Base-by-base conservation (phyloP, 2,329 filamentous ascomycete genomes). In the Arthroderma sp. region DNA sequence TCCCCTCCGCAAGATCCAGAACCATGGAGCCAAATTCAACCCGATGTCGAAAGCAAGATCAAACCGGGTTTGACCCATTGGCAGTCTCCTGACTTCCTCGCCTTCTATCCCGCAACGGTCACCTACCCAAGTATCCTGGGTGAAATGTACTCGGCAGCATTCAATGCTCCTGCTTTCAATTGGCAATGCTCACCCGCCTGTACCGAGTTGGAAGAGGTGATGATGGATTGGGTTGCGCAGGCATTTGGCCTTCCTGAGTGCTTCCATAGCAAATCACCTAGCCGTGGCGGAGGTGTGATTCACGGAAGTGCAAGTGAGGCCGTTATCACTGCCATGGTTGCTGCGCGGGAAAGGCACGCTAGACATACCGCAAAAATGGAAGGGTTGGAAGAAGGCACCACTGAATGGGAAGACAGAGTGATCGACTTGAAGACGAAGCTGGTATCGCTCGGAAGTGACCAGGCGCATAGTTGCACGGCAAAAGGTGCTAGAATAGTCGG, bases 1-100 rank as follows among this genome's bases (percentile, higher is more conserved):
- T 44, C 77, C 77, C 34, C 89, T 76, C 40, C 70, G 73, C 52
- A 70, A 76, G 47, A 83, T 74, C 56, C 86, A 82, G 70, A 68
- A 75, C 49, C 59, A 58, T 94, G 88, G 85, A 66, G 71, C 22
- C 71, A 77, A 43, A 95, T 96, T 58, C 83, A 86, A 55, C 72
- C 77, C 46, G 89, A 96, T 60, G 80, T 96, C 42, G 82, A 88
- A 55, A 68, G 74, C 38, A 85, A 91, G 60, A 94, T 96, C 58
- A 78, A 94, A 60, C 89, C 89, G 0, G 89, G 89, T 4, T 71
- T 96, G 44, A 95, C 89, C 0, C 89, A 95, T 66, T 96, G 89
- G 87, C 82, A 94, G 61, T 86, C 81, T 2, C 89, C 86, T 10
- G 87, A 89, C 59, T 96, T 94, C 72, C 86, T 95, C 77, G 89